Evolutionary conservation across 192 early-diverging fungal genomes (phyloP).

Genomic region (Chytriomyces hyalinus): DNA sequence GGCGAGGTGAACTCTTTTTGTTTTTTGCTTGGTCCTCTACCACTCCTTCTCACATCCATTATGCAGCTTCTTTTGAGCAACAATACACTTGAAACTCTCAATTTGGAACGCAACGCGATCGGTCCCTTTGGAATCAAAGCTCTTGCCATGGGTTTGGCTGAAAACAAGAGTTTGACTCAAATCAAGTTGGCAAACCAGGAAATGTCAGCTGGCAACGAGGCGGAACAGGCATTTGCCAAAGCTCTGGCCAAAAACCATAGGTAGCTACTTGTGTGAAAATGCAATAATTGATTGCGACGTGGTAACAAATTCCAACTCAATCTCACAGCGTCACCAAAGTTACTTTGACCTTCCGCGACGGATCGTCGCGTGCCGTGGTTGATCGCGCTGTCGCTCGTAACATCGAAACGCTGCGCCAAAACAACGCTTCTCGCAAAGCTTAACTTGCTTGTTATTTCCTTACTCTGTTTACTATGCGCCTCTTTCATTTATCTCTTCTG

Average conservation of each 20-base stretch:
- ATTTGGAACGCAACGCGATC: slow-evolving; percentile 35
- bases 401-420: slow-evolving; percentile 20
- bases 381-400: slow-evolving; percentile 41
- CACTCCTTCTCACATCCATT: background rate
- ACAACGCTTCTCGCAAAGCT: background rate
- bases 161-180: slow-evolving; percentile 34
- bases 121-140: slow-evolving; percentile 38
- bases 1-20: slow-evolving; percentile 9
- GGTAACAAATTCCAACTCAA: background rate
- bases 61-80: slow-evolving; percentile 30
- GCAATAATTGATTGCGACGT: background rate
- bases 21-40: background rate
- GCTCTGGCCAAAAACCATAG: slow-evolving; percentile 21
- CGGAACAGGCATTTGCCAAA: slow-evolving; percentile 7
- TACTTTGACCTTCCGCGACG: slow-evolving; percentile 33
- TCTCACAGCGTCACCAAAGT: slow-evolving; percentile 1
- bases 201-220: slow-evolving; percentile 15
- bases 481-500: background rate
- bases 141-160: slow-evolving; percentile 22
- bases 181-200: slow-evolving; percentile 24
- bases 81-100: slow-evolving; percentile 22
- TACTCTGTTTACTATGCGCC: background rate
- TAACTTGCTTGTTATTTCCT: background rate
- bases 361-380: slow-evolving; percentile 27
- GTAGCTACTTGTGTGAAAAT: background rate